These are phyloP conservation scores for Cadophora gregata DNA, from an alignment of 2,329 filamentous ascomycete species.

Conservation along the genomic window DNA sequence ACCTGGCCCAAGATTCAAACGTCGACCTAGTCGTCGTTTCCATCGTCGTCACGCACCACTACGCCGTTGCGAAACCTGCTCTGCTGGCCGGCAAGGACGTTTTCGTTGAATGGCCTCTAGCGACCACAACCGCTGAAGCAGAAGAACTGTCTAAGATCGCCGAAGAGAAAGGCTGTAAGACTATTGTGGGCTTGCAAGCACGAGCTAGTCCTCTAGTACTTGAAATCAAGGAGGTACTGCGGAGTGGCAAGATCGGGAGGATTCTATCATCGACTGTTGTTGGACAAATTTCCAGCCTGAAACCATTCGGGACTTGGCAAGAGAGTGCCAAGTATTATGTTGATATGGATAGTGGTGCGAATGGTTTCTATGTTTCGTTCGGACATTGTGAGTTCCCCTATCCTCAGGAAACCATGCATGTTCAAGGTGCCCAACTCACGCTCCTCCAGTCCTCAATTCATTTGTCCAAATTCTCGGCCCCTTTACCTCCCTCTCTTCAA, in stretches of 20 bases:
- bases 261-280: background rate
- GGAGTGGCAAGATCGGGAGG: background rate
- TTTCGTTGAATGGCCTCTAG: constrained; percentile 65
- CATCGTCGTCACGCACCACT: constrained; percentile 61
- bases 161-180: background rate
- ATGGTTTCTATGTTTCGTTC: background rate
- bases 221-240: background rate
- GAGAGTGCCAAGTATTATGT: background rate
- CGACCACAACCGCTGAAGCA: constrained; percentile 44
- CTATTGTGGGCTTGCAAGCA: background rate
- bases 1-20: constrained; percentile 54
- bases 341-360: background rate
- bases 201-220: background rate
- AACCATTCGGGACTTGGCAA: background rate
- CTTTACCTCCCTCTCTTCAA: background rate
- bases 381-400: background rate
- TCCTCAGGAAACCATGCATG: background rate
- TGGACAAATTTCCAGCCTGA: constrained; percentile 47
- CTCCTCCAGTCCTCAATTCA: background rate
- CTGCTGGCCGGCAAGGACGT: constrained; percentile 58
- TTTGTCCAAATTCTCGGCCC: background rate
- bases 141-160: constrained; percentile 43
- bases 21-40: constrained; percentile 61
- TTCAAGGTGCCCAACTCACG: background rate
- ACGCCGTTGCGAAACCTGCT: constrained; percentile 56